Conservation (phyloP, 2,329 filamentous ascomycete species). For the Cytospora paraplurivora region DNA sequence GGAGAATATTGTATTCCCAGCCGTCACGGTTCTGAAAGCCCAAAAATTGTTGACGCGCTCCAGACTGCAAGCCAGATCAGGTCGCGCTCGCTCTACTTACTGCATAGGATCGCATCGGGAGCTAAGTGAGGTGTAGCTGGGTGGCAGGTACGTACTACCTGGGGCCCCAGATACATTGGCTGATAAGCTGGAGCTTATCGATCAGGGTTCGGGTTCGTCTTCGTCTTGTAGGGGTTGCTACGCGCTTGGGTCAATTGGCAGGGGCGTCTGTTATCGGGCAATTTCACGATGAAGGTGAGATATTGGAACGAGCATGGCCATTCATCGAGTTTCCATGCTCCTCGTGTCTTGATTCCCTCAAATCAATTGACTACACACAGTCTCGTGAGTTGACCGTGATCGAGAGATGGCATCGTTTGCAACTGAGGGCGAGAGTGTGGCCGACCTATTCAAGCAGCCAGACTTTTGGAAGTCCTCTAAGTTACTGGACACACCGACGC, state of each 20-base stretch:
- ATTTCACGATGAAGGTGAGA: not conserved
- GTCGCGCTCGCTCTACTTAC: not conserved
- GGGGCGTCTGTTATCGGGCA: not conserved
- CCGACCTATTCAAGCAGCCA: conserved; percentile 64
- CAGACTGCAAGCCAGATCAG: not conserved
- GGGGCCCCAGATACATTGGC: not conserved
- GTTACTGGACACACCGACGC: conserved; percentile 43
- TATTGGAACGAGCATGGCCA: not conserved
- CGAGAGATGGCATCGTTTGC: conserved; percentile 25
- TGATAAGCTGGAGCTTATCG: not conserved
- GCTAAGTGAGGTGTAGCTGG: not conserved
- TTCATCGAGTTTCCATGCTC: not conserved
- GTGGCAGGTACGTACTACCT: not conserved
- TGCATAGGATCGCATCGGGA: not conserved
- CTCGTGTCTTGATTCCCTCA: not conserved
- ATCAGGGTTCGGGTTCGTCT: not conserved
- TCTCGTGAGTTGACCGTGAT: not conserved
- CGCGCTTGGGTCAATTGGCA: not conserved
- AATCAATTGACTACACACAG: not conserved
- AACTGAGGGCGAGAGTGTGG: conserved; percentile 47
- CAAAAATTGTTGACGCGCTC: not conserved
- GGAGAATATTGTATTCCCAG: not conserved
- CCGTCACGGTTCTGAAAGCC: not conserved
- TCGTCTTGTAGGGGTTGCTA: not conserved
- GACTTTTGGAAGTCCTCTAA: conserved; percentile 61